Evolutionary conservation across 805 yeast species (phyloP).

Genomic region (Starmerella kuoi): DNA sequence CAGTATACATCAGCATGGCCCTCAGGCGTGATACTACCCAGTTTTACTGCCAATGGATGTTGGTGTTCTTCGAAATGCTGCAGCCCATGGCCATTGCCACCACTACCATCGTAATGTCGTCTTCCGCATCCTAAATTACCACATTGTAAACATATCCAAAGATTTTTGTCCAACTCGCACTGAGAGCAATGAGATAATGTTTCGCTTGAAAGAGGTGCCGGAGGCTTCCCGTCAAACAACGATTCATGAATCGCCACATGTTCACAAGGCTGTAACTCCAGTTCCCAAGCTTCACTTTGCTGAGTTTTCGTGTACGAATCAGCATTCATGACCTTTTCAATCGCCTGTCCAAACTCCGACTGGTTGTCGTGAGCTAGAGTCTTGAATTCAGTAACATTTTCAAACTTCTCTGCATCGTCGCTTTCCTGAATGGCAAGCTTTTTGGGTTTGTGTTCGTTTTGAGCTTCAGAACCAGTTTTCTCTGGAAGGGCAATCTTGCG

Average conservation of each 20-base stretch:
- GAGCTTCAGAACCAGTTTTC: constrained; percentile 53
- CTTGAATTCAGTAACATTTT: constrained; percentile 35
- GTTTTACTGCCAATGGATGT: constrained; percentile 78
- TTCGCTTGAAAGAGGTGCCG: constrained; percentile 3
- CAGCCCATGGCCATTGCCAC: constrained; percentile 90
- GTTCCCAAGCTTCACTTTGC: constrained; percentile 85
- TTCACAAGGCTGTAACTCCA: constrained; percentile 66
- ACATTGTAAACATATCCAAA: constrained; percentile 89
- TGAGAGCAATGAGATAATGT: constrained; percentile 26
- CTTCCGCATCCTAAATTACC: constrained; percentile 94
- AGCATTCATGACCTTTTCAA: constrained; percentile 40
- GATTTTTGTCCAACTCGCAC: constrained; percentile 50
- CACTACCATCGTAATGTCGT: constrained; percentile 81
- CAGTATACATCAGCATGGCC: constrained; percentile 76
- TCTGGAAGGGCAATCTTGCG: constrained; percentile 36
- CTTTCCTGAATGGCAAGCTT: constrained; percentile 58
- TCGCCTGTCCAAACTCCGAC: constrained; percentile 19
- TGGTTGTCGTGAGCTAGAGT: constrained; percentile 25
- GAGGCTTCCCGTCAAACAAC: constrained; percentile 3
- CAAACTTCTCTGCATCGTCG: constrained; percentile 50
- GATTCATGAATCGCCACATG: constrained; percentile 48
- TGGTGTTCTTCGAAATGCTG: constrained; percentile 46
- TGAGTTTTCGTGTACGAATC: constrained; percentile 48
- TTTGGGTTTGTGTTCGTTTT: constrained; percentile 40
- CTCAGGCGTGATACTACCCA: constrained; percentile 73